Evolutionary conservation across 163 green algal genomes (phyloP).

Genomic region (Coccomyxa subellipsoidea): DNA sequence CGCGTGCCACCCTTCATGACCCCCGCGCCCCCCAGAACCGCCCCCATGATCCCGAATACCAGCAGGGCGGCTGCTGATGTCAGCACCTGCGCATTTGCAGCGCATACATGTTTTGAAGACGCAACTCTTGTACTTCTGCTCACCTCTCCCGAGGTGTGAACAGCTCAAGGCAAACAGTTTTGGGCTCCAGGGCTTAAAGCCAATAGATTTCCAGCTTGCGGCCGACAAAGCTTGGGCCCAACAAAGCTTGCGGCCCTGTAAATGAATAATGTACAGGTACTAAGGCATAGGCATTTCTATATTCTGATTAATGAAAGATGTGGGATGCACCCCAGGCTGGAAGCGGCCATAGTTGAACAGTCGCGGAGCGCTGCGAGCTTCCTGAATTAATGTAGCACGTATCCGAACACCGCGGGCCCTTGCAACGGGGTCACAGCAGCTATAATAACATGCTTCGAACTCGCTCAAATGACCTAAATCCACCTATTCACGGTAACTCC

Average conservation of each 20-base stretch:
- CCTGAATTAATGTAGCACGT: not conserved
- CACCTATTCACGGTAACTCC: too few species aligned
- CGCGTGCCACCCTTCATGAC: slow-evolving; percentile 42
- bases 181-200: too few species aligned
- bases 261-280: not conserved
- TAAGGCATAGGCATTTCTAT: not conserved
- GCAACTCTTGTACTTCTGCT: too few species aligned
- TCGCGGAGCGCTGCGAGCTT: not conserved
- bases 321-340: not conserved
- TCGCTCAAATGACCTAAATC: too few species aligned
- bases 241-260: too few species aligned
- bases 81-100: not conserved
- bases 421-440: not conserved
- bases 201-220: too few species aligned
- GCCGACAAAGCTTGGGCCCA: too few species aligned
- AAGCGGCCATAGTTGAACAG: not conserved
- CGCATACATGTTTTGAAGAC: too few species aligned
- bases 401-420: not conserved
- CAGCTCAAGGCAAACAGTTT: too few species aligned
- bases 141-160: too few species aligned
- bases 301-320: not conserved
- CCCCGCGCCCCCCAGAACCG: slow-evolving; percentile 58
- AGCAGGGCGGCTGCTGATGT: slow-evolving; percentile 36
- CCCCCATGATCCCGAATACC: slow-evolving; percentile 58
- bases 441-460: slow-evolving; percentile 4